These are phyloP conservation scores for Amborella trichopoda DNA, from an alignment of 164 flowering plant genomes.

Conservation along the genomic window DNA sequence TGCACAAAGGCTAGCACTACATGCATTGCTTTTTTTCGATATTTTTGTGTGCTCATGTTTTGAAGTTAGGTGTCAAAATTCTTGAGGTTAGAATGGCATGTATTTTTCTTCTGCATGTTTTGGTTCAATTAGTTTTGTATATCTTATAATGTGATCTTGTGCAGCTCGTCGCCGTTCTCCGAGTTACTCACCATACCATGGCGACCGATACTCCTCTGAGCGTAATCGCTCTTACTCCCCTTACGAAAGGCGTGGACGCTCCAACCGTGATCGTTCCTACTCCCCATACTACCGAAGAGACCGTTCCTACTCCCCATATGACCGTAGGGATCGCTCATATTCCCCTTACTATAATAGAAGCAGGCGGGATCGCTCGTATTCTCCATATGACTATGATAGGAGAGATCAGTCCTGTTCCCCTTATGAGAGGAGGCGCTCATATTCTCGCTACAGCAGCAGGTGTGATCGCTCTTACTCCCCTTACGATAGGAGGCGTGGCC, in stretches of 20 bases:
- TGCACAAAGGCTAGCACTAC: too few species aligned
- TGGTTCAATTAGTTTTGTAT: neutral
- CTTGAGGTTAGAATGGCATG: neutral
- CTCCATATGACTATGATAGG: neutral
- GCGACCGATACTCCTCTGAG: constrained; percentile 2
- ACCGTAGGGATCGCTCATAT: neutral
- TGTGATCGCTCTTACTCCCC: constrained; percentile 2
- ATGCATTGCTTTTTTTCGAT: too few species aligned
- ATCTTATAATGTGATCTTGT: neutral
- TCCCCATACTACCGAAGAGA: constrained; percentile 19
- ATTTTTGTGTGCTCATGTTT: too few species aligned
- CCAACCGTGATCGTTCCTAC: constrained; percentile 17
- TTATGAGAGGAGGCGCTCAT: neutral
- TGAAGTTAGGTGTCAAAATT: too few species aligned
- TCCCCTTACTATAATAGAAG: neutral
- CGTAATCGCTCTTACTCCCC: neutral
- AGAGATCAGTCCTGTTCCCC: constrained; percentile 7
- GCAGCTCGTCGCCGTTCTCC: constrained; percentile 11
- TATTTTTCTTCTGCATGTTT: neutral
- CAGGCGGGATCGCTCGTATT: neutral
- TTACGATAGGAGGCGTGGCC: neutral
- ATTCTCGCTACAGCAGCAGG: neutral
- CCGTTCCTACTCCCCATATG: constrained; percentile 7
- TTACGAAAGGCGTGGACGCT: too few species aligned
- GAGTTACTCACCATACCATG: constrained; percentile 9